Evolutionary conservation across 108 stramenopile genomes (phyloP).

Genomic region (Hondaea fermentalgiana): DNA sequence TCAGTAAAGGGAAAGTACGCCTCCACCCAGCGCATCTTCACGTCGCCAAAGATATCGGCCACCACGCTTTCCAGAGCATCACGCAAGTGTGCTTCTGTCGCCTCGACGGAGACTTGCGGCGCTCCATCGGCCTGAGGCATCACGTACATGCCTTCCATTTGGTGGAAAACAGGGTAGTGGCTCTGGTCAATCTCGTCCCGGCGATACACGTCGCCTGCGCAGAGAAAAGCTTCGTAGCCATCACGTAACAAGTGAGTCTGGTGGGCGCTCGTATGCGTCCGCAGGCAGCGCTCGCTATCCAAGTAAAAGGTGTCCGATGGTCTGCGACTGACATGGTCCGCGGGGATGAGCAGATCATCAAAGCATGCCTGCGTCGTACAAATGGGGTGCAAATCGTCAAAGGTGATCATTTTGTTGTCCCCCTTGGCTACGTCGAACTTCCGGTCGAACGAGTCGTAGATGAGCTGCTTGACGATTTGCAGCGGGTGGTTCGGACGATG

Average conservation of each 20-base stretch:
- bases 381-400: conserved; percentile 49
- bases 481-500: conserved; percentile 67
- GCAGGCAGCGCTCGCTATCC: conserved; percentile 55
- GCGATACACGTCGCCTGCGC: conserved; percentile 84
- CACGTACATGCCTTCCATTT: conserved; percentile 87
- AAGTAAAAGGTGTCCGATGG: conserved; percentile 87
- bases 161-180: conserved; percentile 92
- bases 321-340: conserved; percentile 76
- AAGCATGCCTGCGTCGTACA: conserved; percentile 58
- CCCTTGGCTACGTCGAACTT: conserved; percentile 21
- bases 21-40: conserved; percentile 65
- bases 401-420: conserved; percentile 28
- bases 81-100: conserved; percentile 52
- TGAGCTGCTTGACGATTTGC: conserved; percentile 66
- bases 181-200: conserved; percentile 87
- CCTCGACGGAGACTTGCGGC: conserved; percentile 40
- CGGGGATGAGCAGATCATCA: conserved; percentile 59
- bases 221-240: conserved; percentile 65
- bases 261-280: conserved; percentile 90
- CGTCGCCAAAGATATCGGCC: conserved; percentile 58
- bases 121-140: conserved; percentile 37
- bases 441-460: conserved; percentile 65
- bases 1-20: conserved; percentile 90
- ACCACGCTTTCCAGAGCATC: conserved; percentile 67
- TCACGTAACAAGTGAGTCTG: conserved; percentile 73